Conservation (phyloP, 768 basidiomycete genomes). For the Pleurotus citrinopileatus region DNA sequence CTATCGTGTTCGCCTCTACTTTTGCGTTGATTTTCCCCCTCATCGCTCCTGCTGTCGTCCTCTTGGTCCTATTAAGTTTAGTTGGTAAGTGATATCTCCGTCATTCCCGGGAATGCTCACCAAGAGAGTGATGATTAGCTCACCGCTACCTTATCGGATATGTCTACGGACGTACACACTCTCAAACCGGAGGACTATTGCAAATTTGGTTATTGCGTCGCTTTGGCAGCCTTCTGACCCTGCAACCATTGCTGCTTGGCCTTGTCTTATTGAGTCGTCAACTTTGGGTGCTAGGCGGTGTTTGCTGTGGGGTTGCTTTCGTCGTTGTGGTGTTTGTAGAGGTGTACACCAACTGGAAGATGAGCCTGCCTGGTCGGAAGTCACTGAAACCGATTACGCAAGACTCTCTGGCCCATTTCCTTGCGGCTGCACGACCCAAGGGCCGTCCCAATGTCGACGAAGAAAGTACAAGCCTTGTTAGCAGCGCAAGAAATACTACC, state of each 20-base stretch:
- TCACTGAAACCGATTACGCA: constrained; percentile 54
- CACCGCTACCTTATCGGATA: constrained; percentile 79
- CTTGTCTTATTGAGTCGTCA: constrained; percentile 64
- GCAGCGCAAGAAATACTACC: constrained; percentile 34
- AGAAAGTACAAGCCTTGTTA: constrained; percentile 47
- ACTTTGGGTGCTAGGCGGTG: constrained; percentile 71
- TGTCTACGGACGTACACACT: constrained; percentile 69
- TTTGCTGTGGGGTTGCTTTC: constrained; percentile 55
- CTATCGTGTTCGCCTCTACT: constrained; percentile 67
- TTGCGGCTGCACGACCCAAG: constrained; percentile 37
- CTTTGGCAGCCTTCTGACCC: constrained; percentile 63
- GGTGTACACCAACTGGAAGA: constrained; percentile 48
- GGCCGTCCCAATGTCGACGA: constrained; percentile 39
- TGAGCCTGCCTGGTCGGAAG: constrained; percentile 41
- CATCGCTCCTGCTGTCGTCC: constrained; percentile 65
- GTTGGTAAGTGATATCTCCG: constrained; percentile 44
- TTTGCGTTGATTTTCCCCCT: constrained; percentile 78
- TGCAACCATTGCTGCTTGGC: constrained; percentile 76
- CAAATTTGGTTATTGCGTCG: constrained; percentile 76
- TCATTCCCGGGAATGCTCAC: neutral
- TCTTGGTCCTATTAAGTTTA: constrained; percentile 63
- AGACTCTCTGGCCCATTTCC: constrained; percentile 57
- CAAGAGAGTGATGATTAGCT: constrained; percentile 37
- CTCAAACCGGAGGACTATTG: constrained; percentile 71
- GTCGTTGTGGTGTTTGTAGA: constrained; percentile 60